Conservation (phyloP, 495 filamentous ascomycete genomes). For the Delitschia confertaspora region DNA sequence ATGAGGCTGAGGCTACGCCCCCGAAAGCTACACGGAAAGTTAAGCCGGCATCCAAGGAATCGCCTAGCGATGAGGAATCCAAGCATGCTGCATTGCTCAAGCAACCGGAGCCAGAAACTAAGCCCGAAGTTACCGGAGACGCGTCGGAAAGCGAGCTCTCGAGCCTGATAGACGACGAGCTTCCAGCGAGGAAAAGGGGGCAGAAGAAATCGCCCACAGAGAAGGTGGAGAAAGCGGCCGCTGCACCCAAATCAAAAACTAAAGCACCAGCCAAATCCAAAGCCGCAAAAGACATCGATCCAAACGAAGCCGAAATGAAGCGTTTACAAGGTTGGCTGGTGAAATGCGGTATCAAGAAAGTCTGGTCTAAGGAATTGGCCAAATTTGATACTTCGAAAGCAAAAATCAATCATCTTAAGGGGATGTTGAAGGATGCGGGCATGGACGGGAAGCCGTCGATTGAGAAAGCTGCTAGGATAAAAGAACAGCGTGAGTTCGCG, state of each 20-base stretch:
- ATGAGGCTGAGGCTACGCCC: constrained; percentile 3
- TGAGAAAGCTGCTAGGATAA: constrained; percentile 76
- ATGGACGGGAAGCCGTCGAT: constrained; percentile 82
- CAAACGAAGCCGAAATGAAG: constrained; percentile 76
- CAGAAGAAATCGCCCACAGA: constrained; percentile 34
- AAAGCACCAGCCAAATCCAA: constrained; percentile 30
- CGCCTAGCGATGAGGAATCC: constrained; percentile 16
- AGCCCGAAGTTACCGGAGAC: constrained; percentile 28
- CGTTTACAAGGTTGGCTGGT: constrained; percentile 77
- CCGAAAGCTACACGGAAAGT: neutral
- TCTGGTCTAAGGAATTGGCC: constrained; percentile 76
- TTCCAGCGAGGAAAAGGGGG: constrained; percentile 47
- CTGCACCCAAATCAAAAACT: constrained; percentile 13
- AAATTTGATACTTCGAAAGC: constrained; percentile 64
- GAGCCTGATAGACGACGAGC: constrained; percentile 65
- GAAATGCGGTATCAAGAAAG: constrained; percentile 89
- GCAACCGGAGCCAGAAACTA: neutral
- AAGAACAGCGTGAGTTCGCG: constrained; percentile 69
- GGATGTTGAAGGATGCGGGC: constrained; percentile 67
- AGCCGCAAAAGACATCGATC: constrained; percentile 43
- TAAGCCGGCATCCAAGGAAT: constrained; percentile 2
- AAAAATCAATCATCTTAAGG: constrained; percentile 74
- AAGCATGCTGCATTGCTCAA: constrained; percentile 26
- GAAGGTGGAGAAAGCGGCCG: constrained; percentile 22
- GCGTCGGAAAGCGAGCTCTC: constrained; percentile 76